Evolutionary conservation across 2,329 filamentous ascomycete species (phyloP).

Genomic region (Zelopaecilomyces penicillatus): DNA sequence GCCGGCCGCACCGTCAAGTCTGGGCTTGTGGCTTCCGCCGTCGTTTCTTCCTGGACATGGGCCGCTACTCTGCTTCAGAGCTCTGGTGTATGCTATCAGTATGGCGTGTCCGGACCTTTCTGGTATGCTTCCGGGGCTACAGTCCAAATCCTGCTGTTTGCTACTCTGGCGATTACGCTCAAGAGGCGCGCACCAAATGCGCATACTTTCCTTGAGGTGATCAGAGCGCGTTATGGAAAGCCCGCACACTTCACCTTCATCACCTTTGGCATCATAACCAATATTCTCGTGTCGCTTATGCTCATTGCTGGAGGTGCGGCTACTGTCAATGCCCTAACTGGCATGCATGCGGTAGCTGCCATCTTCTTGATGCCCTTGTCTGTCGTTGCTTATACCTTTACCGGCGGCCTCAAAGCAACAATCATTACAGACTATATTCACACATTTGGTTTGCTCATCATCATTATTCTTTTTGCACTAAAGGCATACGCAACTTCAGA

Average conservation of each 20-base stretch:
- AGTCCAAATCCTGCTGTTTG: conserved; percentile 82
- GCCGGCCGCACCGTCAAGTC: conserved; percentile 84
- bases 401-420: conserved; percentile 76
- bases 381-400: conserved; percentile 63
- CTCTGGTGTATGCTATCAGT: conserved; percentile 73
- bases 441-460: conserved; percentile 74
- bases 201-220: conserved; percentile 76
- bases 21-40: conserved; percentile 76
- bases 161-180: conserved; percentile 81
- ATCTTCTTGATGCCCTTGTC: conserved; percentile 29
- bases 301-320: conserved; percentile 67
- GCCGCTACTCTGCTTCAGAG: conserved; percentile 75
- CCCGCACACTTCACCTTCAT: conserved; percentile 70
- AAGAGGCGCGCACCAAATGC: conserved; percentile 83
- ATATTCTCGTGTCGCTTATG: conserved; percentile 84
- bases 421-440: conserved; percentile 83
- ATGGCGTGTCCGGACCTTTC: conserved; percentile 55
- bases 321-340: conserved; percentile 44
- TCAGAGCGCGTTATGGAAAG: conserved; percentile 69
- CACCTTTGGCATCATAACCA: conserved; percentile 73
- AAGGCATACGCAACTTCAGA: conserved; percentile 70
- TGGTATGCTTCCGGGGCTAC: conserved; percentile 65
- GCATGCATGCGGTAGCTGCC: conserved; percentile 59
- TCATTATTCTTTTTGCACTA: conserved; percentile 79
- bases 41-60: conserved; percentile 94